Conservation (phyloP, 352 stramenopile species). For the Peronospora tabacina region DNA sequence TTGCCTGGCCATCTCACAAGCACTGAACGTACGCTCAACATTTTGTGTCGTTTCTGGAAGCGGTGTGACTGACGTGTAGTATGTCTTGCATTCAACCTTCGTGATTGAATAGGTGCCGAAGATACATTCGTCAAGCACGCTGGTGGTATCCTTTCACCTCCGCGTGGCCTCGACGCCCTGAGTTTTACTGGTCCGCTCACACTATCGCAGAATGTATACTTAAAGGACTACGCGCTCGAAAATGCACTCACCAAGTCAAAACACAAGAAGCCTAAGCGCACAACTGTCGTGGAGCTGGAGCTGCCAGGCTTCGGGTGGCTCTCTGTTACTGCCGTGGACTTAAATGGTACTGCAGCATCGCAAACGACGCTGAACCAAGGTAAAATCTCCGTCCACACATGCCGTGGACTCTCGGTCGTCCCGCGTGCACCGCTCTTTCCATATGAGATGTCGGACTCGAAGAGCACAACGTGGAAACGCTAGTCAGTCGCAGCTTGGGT, state of each 20-base stretch:
- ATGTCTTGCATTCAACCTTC: conserved; percentile 1
- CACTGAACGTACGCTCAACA: conserved; percentile 55
- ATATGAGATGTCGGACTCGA: conserved; percentile 72
- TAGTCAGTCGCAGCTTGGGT: conserved; percentile 17
- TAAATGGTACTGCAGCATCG: conserved; percentile 63
- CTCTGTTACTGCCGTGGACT: conserved; percentile 63
- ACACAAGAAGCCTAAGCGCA: conserved; percentile 74
- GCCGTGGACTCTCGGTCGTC: conserved; percentile 46
- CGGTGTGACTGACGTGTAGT: background rate
- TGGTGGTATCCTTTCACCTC: conserved; percentile 65
- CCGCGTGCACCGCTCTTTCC: conserved; percentile 64
- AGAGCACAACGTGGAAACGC: conserved; percentile 68
- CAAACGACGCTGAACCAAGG: conserved; percentile 53
- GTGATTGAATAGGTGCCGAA: conserved; percentile 37
- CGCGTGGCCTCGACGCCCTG: conserved; percentile 64
- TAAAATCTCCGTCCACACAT: conserved; percentile 60
- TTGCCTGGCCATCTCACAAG: conserved; percentile 76
- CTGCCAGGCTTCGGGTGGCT: conserved; percentile 78
- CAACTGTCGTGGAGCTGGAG: conserved; percentile 69
- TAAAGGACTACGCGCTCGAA: conserved; percentile 64
- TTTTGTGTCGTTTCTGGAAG: background rate
- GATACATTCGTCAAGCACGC: conserved; percentile 78
- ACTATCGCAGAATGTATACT: conserved; percentile 43
- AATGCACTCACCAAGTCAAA: conserved; percentile 65
- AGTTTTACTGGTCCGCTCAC: conserved; percentile 64